Conservation (phyloP, 345 rosid genomes). For the Lepidium africanum region DNA sequence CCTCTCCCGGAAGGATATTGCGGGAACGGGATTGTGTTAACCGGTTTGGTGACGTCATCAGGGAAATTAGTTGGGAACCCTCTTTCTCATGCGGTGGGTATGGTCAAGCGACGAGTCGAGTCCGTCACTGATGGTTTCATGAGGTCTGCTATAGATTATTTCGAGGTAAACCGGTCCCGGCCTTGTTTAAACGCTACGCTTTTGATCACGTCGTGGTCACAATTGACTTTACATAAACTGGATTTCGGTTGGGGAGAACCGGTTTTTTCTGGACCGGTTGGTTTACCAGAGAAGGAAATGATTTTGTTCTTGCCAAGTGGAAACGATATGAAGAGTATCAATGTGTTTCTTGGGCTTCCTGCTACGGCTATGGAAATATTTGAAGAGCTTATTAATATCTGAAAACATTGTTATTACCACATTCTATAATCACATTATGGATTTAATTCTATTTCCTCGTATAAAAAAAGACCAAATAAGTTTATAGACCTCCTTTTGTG, state of each 20-base stretch:
- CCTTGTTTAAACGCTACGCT: too few relatives aligned
- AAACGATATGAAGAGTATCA: slow-evolving; percentile 40
- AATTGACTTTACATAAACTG: slow-evolving; percentile 50
- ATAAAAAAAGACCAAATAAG: too few relatives aligned
- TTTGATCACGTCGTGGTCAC: slow-evolving; percentile 71
- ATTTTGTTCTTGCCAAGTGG: slow-evolving; percentile 56
- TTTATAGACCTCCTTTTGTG: too few relatives aligned
- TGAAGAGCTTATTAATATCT: slow-evolving; percentile 39
- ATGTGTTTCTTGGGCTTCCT: slow-evolving; percentile 70
- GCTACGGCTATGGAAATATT: slow-evolving; percentile 64
- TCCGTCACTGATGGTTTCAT: too few relatives aligned
- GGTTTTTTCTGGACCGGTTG: slow-evolving; percentile 55
- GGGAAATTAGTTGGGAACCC: too few relatives aligned
- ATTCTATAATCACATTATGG: background rate
- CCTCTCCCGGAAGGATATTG: too few relatives aligned
- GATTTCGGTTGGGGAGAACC: slow-evolving; percentile 89
- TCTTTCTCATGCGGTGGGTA: too few relatives aligned
- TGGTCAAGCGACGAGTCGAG: too few relatives aligned
- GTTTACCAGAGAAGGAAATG: slow-evolving; percentile 73
- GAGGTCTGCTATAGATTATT: too few relatives aligned
- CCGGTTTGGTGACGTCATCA: too few relatives aligned
- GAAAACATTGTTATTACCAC: background rate
- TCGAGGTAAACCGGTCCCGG: too few relatives aligned
- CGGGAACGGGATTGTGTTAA: too few relatives aligned
- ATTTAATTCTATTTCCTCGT: background rate